Percentiles rank a stretch among this genome's conserved stretches.
These are phyloP conservation scores for Talaromyces piceae DNA, from an alignment of 2,329 filamentous ascomycete species.

Conservation along the genomic window DNA sequence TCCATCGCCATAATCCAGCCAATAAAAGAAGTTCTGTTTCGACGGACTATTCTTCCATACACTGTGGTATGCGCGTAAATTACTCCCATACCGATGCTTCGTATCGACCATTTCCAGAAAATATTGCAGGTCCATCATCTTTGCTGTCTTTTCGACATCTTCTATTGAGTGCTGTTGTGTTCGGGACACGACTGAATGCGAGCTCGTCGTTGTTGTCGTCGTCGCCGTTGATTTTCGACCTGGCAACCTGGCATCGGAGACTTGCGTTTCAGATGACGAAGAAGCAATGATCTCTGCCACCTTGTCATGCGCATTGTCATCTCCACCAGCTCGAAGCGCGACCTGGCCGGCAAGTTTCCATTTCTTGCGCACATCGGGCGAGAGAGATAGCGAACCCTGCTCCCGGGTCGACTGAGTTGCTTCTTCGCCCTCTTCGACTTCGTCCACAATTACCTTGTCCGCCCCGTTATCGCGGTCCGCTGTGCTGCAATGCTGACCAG, in stretches of 20 bases:
- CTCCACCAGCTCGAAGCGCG: constrained; percentile 63
- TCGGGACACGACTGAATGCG: not conserved
- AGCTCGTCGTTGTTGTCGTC: constrained; percentile 17
- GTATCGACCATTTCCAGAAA: constrained; percentile 62
- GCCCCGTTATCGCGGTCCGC: not conserved
- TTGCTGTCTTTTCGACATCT: constrained; percentile 48
- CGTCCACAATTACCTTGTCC: constrained; percentile 1
- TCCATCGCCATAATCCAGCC: constrained; percentile 78
- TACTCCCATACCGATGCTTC: constrained; percentile 82
- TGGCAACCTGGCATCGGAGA: not conserved
- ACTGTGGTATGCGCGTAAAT: constrained; percentile 71
- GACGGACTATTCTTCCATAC: constrained; percentile 74
- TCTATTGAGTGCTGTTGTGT: not conserved
- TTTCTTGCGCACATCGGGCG: constrained; percentile 51
- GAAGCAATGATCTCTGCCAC: constrained; percentile 27
- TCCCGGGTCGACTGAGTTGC: not conserved
- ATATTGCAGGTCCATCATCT: constrained; percentile 78
- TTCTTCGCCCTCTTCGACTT: not conserved
- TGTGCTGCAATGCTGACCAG: constrained; percentile 2
- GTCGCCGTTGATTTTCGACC: constrained; percentile 22
- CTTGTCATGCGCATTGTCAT: constrained; percentile 46
- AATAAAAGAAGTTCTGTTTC: constrained; percentile 86
- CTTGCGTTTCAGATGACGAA: not conserved
- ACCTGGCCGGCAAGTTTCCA: constrained; percentile 71
- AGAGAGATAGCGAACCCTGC: constrained; percentile 17